Conservation (phyloP, 2,329 filamentous ascomycete species). For the Colletotrichum tanaceti region DNA sequence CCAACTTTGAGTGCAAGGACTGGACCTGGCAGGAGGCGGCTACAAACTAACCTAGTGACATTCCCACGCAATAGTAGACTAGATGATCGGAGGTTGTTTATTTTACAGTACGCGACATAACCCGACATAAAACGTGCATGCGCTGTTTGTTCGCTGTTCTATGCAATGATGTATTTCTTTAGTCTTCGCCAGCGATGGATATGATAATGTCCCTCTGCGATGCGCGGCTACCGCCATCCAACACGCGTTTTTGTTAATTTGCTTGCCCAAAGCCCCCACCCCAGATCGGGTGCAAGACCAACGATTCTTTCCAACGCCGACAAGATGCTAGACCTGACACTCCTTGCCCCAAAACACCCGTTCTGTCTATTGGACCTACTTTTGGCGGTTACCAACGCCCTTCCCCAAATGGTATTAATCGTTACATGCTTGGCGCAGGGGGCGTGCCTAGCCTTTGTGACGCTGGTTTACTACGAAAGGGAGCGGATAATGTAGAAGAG, state of each 20-base stretch:
- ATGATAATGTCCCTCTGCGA: neutral
- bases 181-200: slow-evolving; percentile 11
- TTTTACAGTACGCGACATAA: neutral
- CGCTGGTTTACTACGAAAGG: slow-evolving; percentile 58
- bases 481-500: slow-evolving; percentile 85
- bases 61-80: neutral
- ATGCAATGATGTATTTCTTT: slow-evolving; percentile 24
- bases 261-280: slow-evolving; percentile 10
- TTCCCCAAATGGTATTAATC: neutral
- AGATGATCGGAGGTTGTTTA: neutral
- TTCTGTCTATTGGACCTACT: neutral
- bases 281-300: slow-evolving; percentile 18
- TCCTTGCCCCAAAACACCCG: neutral
- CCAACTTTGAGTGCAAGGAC: slow-evolving; percentile 75
- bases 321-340: slow-evolving; percentile 27
- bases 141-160: slow-evolving; percentile 32
- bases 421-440: slow-evolving; percentile 7
- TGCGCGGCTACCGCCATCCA: slow-evolving; percentile 15
- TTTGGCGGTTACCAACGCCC: slow-evolving; percentile 5
- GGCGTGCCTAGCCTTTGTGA: neutral
- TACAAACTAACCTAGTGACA: slow-evolving; percentile 19
- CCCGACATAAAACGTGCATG: slow-evolving; percentile 12
- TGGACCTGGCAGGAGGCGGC: slow-evolving; percentile 57
- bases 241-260: slow-evolving; percentile 11
- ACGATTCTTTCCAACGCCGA: slow-evolving; percentile 38